Percentiles rank a stretch among this genome's conserved stretches.
Evolutionary conservation across 208 protist genomes (phyloP).

Genomic region (Crithidia mellificae): DNA sequence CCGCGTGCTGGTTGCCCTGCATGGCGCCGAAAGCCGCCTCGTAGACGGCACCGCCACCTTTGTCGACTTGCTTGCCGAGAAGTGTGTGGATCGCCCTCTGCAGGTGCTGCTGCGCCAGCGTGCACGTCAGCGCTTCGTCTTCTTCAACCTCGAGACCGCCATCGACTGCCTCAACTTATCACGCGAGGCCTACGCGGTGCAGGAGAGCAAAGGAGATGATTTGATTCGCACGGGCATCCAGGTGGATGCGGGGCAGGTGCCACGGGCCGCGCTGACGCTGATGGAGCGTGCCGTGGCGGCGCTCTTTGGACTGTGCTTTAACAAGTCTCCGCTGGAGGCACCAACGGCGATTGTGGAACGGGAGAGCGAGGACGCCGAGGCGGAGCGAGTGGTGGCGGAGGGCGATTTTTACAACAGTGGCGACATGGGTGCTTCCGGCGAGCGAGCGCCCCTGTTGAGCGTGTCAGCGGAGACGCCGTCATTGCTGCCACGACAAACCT

Average conservation of each 20-base stretch:
- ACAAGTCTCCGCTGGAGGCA: conserved; percentile 11
- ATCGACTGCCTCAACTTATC: conserved; percentile 90
- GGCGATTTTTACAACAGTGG: not conserved
- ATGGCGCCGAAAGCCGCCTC: conserved; percentile 28
- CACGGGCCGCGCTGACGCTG: conserved; percentile 23
- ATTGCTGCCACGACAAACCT: too few species aligned
- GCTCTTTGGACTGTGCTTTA: conserved; percentile 28
- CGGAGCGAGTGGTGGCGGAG: not conserved
- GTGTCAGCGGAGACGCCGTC: too few species aligned
- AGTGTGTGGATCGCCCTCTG: conserved; percentile 30
- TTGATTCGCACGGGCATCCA: conserved; percentile 33
- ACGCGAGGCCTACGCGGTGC: conserved; percentile 61
- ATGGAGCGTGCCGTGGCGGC: conserved; percentile 23
- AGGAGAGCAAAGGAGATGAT: conserved; percentile 40
- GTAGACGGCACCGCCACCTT: conserved; percentile 39
- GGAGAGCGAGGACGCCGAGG: not conserved
- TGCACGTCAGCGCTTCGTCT: conserved; percentile 47
- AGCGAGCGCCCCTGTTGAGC: not conserved
- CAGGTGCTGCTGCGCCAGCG: conserved; percentile 31
- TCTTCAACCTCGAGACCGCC: conserved; percentile 89
- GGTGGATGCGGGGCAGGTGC: conserved; percentile 33
- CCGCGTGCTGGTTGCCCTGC: conserved; percentile 28
- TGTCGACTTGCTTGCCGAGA: conserved; percentile 37
- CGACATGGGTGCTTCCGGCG: not conserved
- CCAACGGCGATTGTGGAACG: conserved; percentile 3